Evolutionary conservation across 1,139 yeast species (phyloP), one percentile per base, ranked within the genome.

Genomic region (Pichia sp.): DNA sequence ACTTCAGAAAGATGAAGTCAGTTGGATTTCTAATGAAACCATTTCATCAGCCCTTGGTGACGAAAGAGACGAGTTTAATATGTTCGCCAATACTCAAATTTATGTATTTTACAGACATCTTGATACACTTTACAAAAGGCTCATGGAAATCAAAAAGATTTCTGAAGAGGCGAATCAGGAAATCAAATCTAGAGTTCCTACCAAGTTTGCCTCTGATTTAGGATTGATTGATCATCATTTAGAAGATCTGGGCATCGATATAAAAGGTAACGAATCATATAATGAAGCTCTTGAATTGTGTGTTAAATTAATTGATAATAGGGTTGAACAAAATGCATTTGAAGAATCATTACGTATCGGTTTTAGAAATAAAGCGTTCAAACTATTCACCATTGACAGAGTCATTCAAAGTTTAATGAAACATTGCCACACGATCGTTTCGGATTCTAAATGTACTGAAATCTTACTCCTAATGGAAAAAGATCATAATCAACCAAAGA

Each of bases 321-420:
- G 88, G 37, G 69, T 92, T 44, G 98, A 92, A 57, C 95, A 88
- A 54, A 95, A 85, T 63, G 84, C 94, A 85, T 92, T 85, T 62
- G 99, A 92, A 67, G 98, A 92, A 63, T 76, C 95, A 28, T 68
- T 94, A 50, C 86, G 99, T 53, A 97, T 90, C 69, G 97, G 95
- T 0, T 92, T 86, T 68, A 79, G 94, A 57, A 94, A 92, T 65
- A 82, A 81, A 53, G 98, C 97, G 0, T 94, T 85, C 68, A 87
- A 86, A 63, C 67, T 92, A 45, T 92, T 90, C 66, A 92, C 98
- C 3, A 75, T 92, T 51, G 98, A 92, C 62, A 92, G 92, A 66
- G 95, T 92, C 37, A 79, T 88, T 26, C 95, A 87, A 61, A 82
- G 95, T 5, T 69, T 92, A 60, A 88, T 88, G 28, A 92, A 92